These are phyloP conservation scores for Narthecium ossifragum DNA, from an alignment of 106 monocot genomes.

Conservation along the genomic window DNA sequence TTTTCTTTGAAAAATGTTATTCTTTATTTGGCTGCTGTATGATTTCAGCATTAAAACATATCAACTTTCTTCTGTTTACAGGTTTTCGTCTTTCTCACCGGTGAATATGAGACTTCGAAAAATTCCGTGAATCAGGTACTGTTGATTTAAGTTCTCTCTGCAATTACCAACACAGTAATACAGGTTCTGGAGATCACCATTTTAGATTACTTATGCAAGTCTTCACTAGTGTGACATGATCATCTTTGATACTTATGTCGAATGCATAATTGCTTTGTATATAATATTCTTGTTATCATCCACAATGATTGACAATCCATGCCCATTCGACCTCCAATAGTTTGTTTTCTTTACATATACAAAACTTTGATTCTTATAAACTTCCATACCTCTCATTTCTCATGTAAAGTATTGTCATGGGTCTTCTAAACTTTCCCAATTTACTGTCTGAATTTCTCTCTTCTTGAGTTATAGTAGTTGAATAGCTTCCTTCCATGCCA, in stretches of 20 bases:
- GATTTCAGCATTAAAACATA: no score
- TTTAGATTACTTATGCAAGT: no score
- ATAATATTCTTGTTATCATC: no score
- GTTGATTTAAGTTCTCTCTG: background rate
- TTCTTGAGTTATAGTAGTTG: background rate
- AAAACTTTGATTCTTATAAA: no score
- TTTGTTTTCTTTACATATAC: background rate
- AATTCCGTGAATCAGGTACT: conserved; percentile 28
- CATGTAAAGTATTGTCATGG: no score
- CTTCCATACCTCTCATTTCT: no score
- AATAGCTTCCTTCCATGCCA: background rate
- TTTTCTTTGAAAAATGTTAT: no score
- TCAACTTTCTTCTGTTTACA: conserved; percentile 1
- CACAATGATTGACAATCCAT: background rate
- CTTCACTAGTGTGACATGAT: no score
- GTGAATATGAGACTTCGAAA: conserved; percentile 24
- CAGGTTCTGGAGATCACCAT: no score
- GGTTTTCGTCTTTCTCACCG: conserved; percentile 28
- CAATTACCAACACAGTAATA: background rate
- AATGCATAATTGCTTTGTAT: no score
- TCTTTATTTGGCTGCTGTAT: no score
- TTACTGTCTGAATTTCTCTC: background rate
- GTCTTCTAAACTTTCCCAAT: background rate
- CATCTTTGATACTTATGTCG: no score
- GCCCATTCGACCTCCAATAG: background rate